Evolutionary conservation across 2,329 filamentous ascomycete genomes (phyloP).

Genomic region (Zymoseptoria tritici): DNA sequence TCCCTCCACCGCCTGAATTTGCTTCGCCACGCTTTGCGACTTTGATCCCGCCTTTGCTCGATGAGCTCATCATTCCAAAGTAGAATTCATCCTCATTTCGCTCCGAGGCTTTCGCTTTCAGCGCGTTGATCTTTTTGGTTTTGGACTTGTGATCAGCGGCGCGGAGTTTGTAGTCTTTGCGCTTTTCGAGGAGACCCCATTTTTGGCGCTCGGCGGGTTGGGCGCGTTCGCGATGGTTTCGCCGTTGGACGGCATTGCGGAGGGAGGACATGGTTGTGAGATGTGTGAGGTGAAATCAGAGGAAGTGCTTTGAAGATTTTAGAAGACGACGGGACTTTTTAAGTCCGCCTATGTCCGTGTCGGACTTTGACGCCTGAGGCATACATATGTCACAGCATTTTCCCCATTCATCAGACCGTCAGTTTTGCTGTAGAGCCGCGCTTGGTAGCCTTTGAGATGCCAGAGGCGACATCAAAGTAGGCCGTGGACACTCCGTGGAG

Average conservation of each 20-base stretch:
- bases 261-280: conserved; percentile 46
- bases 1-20: conserved; percentile 24
- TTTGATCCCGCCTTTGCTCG: conserved; percentile 41
- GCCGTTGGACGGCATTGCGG: conserved; percentile 62
- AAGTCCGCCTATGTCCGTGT: not conserved
- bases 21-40: conserved; percentile 40
- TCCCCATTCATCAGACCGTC: too few species aligned
- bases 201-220: conserved; percentile 77
- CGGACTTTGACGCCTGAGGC: not conserved
- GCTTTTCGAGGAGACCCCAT: conserved; percentile 90
- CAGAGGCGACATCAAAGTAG: not conserved
- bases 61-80: conserved; percentile 55
- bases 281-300: not conserved
- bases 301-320: conserved; percentile 6
- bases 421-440: too few species aligned
- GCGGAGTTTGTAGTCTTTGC: conserved; percentile 69
- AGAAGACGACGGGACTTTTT: not conserved
- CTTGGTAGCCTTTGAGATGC: too few species aligned
- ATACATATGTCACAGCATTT: too few species aligned
- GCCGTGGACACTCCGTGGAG: too few species aligned
- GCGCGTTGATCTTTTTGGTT: conserved; percentile 50
- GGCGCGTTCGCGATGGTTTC: conserved; percentile 81
- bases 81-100: conserved; percentile 61
- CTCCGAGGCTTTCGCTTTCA: conserved; percentile 53
- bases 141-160: conserved; percentile 58